A percentile compares a stretch with the other conserved stretches of the same genome.
Evolutionary conservation across 1,139 yeast species (phyloP).

Genomic region (Suhomyces bribrorum): DNA sequence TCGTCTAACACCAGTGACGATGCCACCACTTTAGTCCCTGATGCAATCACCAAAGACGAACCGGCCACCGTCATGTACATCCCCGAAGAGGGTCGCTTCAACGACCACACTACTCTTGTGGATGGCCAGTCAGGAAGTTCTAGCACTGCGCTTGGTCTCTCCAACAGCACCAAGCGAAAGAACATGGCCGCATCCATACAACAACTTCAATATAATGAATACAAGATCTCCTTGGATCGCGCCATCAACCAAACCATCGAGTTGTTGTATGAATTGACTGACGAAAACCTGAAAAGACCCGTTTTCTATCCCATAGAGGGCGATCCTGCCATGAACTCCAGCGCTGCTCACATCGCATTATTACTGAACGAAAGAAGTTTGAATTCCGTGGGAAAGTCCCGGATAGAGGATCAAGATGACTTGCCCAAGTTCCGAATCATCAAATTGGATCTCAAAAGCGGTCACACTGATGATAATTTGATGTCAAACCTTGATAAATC

Average conservation of each 20-base stretch:
- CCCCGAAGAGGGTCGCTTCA: conserved; percentile 32
- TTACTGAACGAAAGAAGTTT: conserved; percentile 44
- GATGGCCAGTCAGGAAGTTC: conserved; percentile 27
- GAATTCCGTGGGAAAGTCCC: conserved; percentile 35
- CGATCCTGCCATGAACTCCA: conserved; percentile 44
- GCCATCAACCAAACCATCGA: conserved; percentile 59
- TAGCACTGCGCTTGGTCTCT: conserved; percentile 6
- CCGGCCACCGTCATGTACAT: conserved; percentile 36
- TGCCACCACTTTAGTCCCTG: conserved; percentile 10
- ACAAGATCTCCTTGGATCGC: conserved; percentile 61
- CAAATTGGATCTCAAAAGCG: conserved; percentile 63
- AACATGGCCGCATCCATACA: conserved; percentile 51
- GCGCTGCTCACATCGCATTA: conserved; percentile 51
- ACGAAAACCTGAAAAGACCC: conserved; percentile 60
- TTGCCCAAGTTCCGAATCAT: conserved; percentile 57
- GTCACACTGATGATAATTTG: conserved; percentile 44
- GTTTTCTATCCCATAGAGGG: conserved; percentile 60
- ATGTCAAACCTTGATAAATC: conserved; percentile 59
- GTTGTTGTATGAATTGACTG: conserved; percentile 54
- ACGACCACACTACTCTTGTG: conserved; percentile 31
- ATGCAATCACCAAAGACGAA: conserved; percentile 13
- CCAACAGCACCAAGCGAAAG: conserved; percentile 11
- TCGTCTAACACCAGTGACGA: conserved; percentile 11
- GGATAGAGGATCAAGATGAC: conserved; percentile 23
- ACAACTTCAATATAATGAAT: conserved; percentile 70